Evolutionary conservation across 2,329 filamentous ascomycete species (phyloP).

Genomic region (Verticillium isaacii): DNA sequence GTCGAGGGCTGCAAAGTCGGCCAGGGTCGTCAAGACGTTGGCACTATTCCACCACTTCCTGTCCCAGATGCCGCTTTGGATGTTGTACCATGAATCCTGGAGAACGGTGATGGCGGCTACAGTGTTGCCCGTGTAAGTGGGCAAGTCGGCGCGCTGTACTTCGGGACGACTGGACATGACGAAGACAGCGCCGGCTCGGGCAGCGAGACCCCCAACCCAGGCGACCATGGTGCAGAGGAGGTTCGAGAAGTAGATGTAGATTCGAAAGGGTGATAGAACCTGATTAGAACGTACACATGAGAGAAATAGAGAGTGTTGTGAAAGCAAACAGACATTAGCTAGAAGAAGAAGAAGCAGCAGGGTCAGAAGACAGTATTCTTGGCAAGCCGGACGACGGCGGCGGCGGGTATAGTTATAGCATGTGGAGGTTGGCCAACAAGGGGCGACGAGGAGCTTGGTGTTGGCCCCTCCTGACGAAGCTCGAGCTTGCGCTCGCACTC

Average conservation of each 20-base stretch:
- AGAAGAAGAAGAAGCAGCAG: not conserved
- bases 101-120: constrained; percentile 35
- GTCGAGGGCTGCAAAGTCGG: constrained; percentile 42
- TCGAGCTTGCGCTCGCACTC: not conserved
- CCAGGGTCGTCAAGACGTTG: constrained; percentile 59
- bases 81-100: constrained; percentile 56
- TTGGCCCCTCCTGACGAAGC: not conserved
- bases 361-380: not conserved
- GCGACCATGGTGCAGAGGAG: constrained; percentile 8
- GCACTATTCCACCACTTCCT: constrained; percentile 70
- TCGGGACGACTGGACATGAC: constrained; percentile 12
- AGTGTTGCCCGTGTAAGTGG: constrained; percentile 26
- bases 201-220: constrained; percentile 11
- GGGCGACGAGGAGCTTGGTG: not conserved
- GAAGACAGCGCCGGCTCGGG: constrained; percentile 9
- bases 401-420: not conserved
- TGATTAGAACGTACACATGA: not conserved
- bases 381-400: not conserved
- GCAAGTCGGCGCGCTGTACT: constrained; percentile 6
- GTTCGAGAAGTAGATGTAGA: not conserved
- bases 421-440: not conserved
- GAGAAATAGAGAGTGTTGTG: not conserved
- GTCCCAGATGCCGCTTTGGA: constrained; percentile 56
- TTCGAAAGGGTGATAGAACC: not conserved
- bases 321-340: not conserved